phyloP scores from a whole-genome alignment of 331 rosid species.

The Rhamnella rubrinervis region DNA sequence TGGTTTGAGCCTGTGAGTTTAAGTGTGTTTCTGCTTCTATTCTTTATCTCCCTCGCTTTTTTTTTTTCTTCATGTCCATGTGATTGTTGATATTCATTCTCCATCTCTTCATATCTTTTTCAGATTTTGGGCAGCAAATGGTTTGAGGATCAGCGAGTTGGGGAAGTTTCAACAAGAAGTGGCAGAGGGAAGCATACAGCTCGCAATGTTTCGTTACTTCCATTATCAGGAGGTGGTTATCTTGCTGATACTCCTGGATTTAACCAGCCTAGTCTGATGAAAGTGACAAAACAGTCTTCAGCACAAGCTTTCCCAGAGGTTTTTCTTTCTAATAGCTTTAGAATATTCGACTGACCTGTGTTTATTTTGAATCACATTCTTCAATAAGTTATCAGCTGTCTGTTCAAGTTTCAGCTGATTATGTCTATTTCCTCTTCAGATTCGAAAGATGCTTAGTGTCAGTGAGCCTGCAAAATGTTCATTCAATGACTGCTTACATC shows the following conservation, averaged over 20 bases:
- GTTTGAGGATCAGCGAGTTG: slow-evolving; percentile 82
- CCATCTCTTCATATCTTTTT: not conserved
- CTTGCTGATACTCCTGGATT: slow-evolving; percentile 98
- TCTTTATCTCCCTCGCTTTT: slow-evolving; percentile 6
- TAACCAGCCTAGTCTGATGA: slow-evolving; percentile 89
- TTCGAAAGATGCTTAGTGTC: slow-evolving; percentile 48
- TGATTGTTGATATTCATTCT: not conserved
- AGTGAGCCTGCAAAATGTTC: slow-evolving; percentile 54
- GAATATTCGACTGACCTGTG: not conserved
- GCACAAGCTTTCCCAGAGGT: slow-evolving; percentile 92
- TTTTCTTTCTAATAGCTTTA: not conserved
- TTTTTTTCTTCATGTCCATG: not conserved
- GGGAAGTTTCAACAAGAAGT: slow-evolving; percentile 89
- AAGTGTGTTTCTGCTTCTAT: slow-evolving; percentile 4
- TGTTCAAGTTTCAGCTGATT: slow-evolving; percentile 22
- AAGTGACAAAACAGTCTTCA: slow-evolving; percentile 88
- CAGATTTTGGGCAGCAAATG: slow-evolving; percentile 89
- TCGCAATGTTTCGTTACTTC: slow-evolving; percentile 83
- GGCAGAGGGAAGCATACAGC: slow-evolving; percentile 98
- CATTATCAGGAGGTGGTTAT: slow-evolving; percentile 86
- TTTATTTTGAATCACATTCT: not conserved
- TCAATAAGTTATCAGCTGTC: not conserved
- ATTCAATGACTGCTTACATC: slow-evolving; percentile 85
- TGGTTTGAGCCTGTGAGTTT: slow-evolving; percentile 82
- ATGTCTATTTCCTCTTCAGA: slow-evolving; percentile 39